These are phyloP conservation scores for rapeseed (Brassica napus) DNA, from an alignment of 345 rosid species.

Conservation along the genomic window Da-Ae NC_063435.1:9650001-9650500, in stretches of 20 bases:
- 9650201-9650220: slow-evolving; percentile 90
- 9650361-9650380: slow-evolving; percentile 78
- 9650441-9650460: slow-evolving; percentile 87
- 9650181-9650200: slow-evolving; percentile 72
- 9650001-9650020: slow-evolving; percentile 75
- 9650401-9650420: slow-evolving; percentile 94
- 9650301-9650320: slow-evolving; percentile 80
- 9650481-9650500: slow-evolving; percentile 87
- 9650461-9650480: slow-evolving; percentile 87
- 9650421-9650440: slow-evolving; percentile 82
- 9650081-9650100: slow-evolving; percentile 82
- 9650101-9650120: slow-evolving; percentile 87
- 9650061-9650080: slow-evolving; percentile 71
- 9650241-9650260: slow-evolving; percentile 82
- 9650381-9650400: slow-evolving; percentile 89
- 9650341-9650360: slow-evolving; percentile 68
- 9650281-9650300: slow-evolving; percentile 69
- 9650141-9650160: slow-evolving; percentile 96
- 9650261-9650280: slow-evolving; percentile 76
- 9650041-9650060: slow-evolving; percentile 84
- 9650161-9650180: slow-evolving; percentile 90
- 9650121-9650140: slow-evolving; percentile 75
- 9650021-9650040: slow-evolving; percentile 60
- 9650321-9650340: slow-evolving; percentile 56
- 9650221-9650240: slow-evolving; percentile 70